These are phyloP conservation scores for Ophiostoma novo-ulmi DNA, from an alignment of 2,329 filamentous ascomycete species.

Conservation along the genomic window DNA sequence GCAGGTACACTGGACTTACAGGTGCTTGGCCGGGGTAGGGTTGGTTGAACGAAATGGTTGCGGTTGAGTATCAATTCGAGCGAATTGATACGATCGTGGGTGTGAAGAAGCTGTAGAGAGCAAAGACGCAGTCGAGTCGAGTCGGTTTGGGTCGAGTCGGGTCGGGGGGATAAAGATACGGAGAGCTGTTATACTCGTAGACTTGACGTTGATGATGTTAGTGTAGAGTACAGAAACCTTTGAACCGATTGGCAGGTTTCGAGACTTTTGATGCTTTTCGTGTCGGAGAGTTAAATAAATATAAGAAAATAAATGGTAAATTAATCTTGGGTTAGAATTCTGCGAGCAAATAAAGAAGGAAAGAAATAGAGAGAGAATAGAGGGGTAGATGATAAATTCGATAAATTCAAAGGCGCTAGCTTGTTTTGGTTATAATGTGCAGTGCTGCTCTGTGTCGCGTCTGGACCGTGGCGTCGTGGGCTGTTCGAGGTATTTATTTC, in stretches of 20 bases:
- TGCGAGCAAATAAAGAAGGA: background rate
- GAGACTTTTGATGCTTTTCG: constrained; percentile 12
- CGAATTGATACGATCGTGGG: constrained; percentile 10
- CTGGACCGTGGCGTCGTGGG: constrained; percentile 3
- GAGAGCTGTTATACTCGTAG: background rate
- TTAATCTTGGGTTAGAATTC: background rate
- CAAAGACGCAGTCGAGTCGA: too few species aligned
- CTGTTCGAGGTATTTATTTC: background rate
- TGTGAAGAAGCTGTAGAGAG: background rate
- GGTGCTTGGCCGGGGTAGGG: constrained; percentile 7
- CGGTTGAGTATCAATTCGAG: constrained; percentile 9
- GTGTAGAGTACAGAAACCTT: constrained; percentile 13
- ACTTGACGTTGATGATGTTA: background rate
- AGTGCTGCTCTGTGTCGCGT: background rate
- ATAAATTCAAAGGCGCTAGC: background rate
- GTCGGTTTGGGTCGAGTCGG: background rate
- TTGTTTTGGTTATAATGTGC: background rate
- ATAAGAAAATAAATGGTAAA: background rate
- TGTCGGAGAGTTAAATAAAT: constrained; percentile 1
- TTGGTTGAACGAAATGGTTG: constrained; percentile 1
- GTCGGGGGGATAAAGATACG: background rate
- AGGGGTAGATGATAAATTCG: background rate
- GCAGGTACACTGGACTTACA: constrained; percentile 4
- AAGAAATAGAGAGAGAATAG: background rate
- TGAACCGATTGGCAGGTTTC: constrained; percentile 12